Conservation (phyloP, 2,329 filamentous ascomycete genomes). For the Aspergillus candidus region DNA sequence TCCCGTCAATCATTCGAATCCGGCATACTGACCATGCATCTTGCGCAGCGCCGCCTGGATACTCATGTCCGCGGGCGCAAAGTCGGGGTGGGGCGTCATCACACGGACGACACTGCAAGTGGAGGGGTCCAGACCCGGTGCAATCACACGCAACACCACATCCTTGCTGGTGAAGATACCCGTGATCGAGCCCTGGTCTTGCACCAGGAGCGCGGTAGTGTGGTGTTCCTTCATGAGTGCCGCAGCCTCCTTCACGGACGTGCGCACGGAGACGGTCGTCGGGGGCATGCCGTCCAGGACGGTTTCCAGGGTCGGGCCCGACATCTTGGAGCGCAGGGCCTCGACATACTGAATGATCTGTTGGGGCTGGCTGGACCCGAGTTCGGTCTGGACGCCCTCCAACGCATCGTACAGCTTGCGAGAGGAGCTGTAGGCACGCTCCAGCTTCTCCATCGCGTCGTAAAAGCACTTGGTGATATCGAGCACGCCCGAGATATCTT, state of each 20-base stretch:
- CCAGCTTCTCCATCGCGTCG: conserved; percentile 98
- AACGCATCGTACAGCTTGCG: conserved; percentile 95
- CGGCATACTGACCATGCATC: conserved; percentile 76
- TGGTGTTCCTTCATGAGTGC: conserved; percentile 98
- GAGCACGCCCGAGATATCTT: conserved; percentile 95
- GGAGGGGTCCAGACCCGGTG: conserved; percentile 84
- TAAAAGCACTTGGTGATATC: conserved; percentile 99
- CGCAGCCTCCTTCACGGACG: conserved; percentile 92
- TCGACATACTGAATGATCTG: conserved; percentile 99
- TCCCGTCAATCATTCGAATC: background rate
- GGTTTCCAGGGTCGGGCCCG: conserved; percentile 88
- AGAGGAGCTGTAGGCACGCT: conserved; percentile 96
- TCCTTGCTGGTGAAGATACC: conserved; percentile 99
- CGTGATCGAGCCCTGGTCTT: conserved; percentile 94
- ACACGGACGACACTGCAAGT: conserved; percentile 97
- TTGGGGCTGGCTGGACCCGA: conserved; percentile 91
- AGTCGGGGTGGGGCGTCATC: conserved; percentile 98
- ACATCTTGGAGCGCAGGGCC: conserved; percentile 93
- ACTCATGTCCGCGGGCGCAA: conserved; percentile 97
- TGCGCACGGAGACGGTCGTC: conserved; percentile 89
- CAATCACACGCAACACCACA: conserved; percentile 95
- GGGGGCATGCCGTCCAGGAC: conserved; percentile 88
- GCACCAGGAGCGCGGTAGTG: conserved; percentile 90
- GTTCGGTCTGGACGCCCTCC: conserved; percentile 94
- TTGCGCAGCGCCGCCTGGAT: conserved; percentile 96